These are phyloP conservation scores for Rhynchospora pubera DNA, from an alignment of 176 grass and related monocot genomes.

Conservation along the genomic window DNA sequence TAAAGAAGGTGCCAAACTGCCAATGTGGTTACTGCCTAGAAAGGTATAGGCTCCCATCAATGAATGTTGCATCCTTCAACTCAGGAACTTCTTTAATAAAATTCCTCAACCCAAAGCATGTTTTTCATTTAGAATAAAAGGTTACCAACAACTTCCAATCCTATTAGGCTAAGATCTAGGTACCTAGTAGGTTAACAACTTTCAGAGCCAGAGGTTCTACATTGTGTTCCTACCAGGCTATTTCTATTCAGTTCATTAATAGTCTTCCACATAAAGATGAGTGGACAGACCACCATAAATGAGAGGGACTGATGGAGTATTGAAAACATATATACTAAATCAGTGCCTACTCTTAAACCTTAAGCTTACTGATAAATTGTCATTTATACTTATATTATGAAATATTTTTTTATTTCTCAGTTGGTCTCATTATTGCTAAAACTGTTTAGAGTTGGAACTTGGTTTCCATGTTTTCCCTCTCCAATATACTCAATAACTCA, in stretches of 20 bases:
- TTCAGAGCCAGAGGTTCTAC: not conserved
- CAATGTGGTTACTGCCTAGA: not conserved
- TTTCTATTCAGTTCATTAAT: not conserved
- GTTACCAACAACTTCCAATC: not conserved
- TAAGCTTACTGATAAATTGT: not conserved
- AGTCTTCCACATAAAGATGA: not conserved
- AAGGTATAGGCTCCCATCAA: no score
- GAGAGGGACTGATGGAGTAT: no score
- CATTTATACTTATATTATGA: not conserved
- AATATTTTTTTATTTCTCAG: no score
- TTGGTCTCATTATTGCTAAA: no score
- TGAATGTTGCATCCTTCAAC: not conserved
- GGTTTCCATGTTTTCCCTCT: not conserved
- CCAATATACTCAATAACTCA: not conserved
- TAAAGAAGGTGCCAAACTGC: not conserved
- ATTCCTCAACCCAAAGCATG: not conserved
- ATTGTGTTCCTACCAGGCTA: not conserved
- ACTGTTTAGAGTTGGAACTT: not conserved
- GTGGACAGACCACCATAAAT: no score
- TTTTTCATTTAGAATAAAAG: not conserved
- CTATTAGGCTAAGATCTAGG: not conserved
- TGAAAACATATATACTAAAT: not conserved
- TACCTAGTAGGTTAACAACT: not conserved
- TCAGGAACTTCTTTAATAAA: not conserved
- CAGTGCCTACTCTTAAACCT: not conserved